Conservation (phyloP, 192 early-diverging fungal genomes). For the Coemansia sp. region DNA sequence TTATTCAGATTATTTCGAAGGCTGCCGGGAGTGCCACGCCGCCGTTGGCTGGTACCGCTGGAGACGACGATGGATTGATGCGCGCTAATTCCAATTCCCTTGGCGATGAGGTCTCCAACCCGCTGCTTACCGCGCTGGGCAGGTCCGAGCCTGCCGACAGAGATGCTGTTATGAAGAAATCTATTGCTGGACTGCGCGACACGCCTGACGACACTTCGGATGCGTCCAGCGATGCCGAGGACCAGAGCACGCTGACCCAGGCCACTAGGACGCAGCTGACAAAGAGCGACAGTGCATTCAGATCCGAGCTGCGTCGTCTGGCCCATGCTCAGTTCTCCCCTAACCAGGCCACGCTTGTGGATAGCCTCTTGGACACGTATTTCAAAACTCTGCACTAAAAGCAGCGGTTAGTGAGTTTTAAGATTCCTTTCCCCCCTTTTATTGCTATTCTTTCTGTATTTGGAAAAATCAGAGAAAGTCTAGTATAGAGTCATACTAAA, state of each 20-base stretch:
- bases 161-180: not conserved
- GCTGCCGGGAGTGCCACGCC: conserved; percentile 12
- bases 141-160: not conserved
- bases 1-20: conserved; percentile 47
- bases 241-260: not conserved
- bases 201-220: conserved; percentile 11
- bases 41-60: conserved; percentile 5
- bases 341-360: conserved; percentile 25
- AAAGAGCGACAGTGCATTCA: conserved; percentile 31
- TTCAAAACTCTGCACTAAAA: conserved; percentile 11
- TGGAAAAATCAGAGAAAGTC: no score
- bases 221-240: conserved; percentile 27
- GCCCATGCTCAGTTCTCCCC: conserved; percentile 22
- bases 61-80: not conserved
- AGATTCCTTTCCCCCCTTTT: no score
- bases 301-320: conserved; percentile 29
- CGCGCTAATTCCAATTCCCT: not conserved
- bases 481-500: no score
- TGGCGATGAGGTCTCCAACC: conserved; percentile 23
- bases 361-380: conserved; percentile 13
- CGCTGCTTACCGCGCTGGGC: conserved; percentile 32
- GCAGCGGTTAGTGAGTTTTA: no score
- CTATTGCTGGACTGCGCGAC: not conserved
- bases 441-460: no score
- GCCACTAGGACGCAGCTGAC: conserved; percentile 31